Conservation (phyloP, 1,284 basidiomycete species). For the Ustilago bromivora region DNA sequence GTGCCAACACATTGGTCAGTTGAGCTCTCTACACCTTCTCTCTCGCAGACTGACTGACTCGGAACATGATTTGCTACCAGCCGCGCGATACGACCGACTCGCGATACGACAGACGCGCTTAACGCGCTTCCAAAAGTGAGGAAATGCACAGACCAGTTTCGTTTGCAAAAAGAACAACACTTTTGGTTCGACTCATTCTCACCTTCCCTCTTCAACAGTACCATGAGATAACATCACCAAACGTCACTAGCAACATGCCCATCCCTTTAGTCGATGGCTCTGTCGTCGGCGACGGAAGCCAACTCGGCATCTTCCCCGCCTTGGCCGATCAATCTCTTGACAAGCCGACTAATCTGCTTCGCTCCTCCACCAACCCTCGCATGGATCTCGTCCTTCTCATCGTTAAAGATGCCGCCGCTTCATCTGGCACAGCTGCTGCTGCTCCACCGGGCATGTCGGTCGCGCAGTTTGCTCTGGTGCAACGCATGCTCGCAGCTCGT, state of each 20-base stretch:
- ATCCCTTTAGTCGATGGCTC: conserved; percentile 33
- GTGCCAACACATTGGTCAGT: too few species aligned
- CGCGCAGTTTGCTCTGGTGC: conserved; percentile 45
- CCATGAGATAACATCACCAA: conserved; percentile 7
- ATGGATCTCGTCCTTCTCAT: conserved; percentile 53
- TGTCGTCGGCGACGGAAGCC: conserved; percentile 41
- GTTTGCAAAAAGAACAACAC: conserved; percentile 19
- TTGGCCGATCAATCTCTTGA: conserved; percentile 36
- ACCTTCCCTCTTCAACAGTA: not conserved
- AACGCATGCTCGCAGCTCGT: conserved; percentile 47
- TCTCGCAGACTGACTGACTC: too few species aligned
- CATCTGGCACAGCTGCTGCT: conserved; percentile 14
- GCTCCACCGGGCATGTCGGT: conserved; percentile 44
- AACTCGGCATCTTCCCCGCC: conserved; percentile 43
- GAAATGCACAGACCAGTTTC: conserved; percentile 8
- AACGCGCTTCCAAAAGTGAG: conserved; percentile 10
- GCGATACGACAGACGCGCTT: not conserved
- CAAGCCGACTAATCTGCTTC: conserved; percentile 34
- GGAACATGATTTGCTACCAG: not conserved
- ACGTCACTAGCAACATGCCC: conserved; percentile 10
- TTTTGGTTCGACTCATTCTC: conserved; percentile 1
- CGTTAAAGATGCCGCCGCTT: conserved; percentile 32
- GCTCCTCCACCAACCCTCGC: conserved; percentile 46
- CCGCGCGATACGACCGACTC: too few species aligned
- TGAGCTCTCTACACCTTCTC: too few species aligned